Percentiles rank a stretch among this genome's conserved stretches.
These are phyloP conservation scores for Aureobasidium sp. DNA, from an alignment of 2,329 filamentous ascomycete species.

Conservation along the genomic window DNA sequence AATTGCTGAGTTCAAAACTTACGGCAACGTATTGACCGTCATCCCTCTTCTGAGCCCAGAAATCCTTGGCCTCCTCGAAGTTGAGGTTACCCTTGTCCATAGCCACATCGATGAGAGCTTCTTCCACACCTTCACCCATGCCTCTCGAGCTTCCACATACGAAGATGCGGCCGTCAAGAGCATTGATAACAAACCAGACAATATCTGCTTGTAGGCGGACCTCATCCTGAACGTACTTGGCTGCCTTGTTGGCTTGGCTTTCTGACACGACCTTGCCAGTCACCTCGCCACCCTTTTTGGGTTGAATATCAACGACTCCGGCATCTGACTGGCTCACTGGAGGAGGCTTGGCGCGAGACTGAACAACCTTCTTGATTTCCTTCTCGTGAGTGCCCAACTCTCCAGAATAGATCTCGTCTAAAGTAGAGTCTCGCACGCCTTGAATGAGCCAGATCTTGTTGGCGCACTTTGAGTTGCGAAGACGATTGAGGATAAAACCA, in stretches of 20 bases:
- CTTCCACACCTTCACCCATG: slow-evolving; percentile 95
- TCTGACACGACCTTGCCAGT: slow-evolving; percentile 68
- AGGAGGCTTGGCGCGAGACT: slow-evolving; percentile 31
- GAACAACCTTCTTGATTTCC: slow-evolving; percentile 45
- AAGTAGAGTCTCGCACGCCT: slow-evolving; percentile 83
- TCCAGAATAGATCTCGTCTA: slow-evolving; percentile 93
- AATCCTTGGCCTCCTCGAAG: slow-evolving; percentile 71
- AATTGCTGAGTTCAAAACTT: background rate
- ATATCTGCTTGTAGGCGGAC: slow-evolving; percentile 84
- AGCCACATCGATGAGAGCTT: slow-evolving; percentile 78
- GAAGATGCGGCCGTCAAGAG: slow-evolving; percentile 90
- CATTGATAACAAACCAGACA: slow-evolving; percentile 97
- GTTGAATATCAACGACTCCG: slow-evolving; percentile 20
- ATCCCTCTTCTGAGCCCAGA: slow-evolving; percentile 88
- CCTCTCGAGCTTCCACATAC: slow-evolving; percentile 93
- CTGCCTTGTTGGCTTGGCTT: slow-evolving; percentile 55
- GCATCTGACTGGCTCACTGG: slow-evolving; percentile 25
- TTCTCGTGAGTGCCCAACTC: slow-evolving; percentile 88
- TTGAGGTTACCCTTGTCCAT: slow-evolving; percentile 88
- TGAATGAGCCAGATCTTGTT: slow-evolving; percentile 98
- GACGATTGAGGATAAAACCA: slow-evolving; percentile 87
- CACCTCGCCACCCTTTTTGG: slow-evolving; percentile 52
- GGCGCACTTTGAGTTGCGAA: slow-evolving; percentile 90
- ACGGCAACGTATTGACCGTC: slow-evolving; percentile 86
- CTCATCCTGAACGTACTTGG: slow-evolving; percentile 93